Percentiles rank a stretch among this genome's conserved stretches.
Evolutionary conservation across 495 filamentous ascomycete genomes (phyloP).

Genomic region (Neurospora hispaniola): DNA sequence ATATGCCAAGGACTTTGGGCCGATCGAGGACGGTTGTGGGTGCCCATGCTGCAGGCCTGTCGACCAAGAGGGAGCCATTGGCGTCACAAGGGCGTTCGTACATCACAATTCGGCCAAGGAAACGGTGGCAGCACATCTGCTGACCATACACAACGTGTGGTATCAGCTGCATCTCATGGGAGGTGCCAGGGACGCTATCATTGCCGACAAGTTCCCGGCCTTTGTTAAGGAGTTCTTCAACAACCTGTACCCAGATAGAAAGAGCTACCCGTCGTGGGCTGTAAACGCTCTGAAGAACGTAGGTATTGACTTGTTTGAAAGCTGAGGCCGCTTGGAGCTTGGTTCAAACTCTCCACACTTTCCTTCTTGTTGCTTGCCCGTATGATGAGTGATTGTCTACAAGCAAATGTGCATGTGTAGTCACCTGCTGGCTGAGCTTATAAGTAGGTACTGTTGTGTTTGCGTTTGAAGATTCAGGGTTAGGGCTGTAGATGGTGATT

Average conservation of each 20-base stretch:
- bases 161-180: conserved; percentile 79
- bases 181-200: conserved; percentile 60
- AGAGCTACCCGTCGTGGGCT: conserved; percentile 71
- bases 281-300: conserved; percentile 72
- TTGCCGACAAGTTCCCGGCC: conserved; percentile 69
- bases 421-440: not conserved
- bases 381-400: not conserved
- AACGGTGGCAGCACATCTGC: conserved; percentile 86
- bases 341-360: not conserved
- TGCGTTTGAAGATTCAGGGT: not conserved
- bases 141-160: conserved; percentile 92
- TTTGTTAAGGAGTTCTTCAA: conserved; percentile 73
- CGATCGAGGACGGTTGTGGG: conserved; percentile 70
- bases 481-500: not conserved
- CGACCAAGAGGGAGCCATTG: conserved; percentile 57
- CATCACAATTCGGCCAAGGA: conserved; percentile 89
- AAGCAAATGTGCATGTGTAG: not conserved
- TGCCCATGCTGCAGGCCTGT: conserved; percentile 65
- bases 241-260: conserved; percentile 55
- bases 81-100: conserved; percentile 80
- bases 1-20: conserved; percentile 69
- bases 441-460: not conserved
- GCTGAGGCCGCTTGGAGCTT: conserved; percentile 3
- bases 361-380: not conserved
- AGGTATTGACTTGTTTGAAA: conserved; percentile 60